Percentiles rank a stretch among this genome's conserved stretches.
Conservation (phyloP, 140 eudicot genomes). For the Oenanthe javanica region DNA sequence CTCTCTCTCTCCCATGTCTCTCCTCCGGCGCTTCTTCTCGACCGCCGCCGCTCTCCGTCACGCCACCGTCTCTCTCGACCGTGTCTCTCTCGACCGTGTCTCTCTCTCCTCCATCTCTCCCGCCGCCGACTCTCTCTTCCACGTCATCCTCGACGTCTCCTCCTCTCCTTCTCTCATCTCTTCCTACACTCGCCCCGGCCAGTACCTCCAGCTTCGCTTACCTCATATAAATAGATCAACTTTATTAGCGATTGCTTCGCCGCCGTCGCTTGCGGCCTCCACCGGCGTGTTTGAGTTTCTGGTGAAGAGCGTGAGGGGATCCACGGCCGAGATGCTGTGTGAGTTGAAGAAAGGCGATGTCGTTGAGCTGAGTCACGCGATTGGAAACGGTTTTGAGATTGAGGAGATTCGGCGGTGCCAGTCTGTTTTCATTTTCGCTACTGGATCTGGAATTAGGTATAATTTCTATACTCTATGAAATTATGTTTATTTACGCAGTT, state of each 20-base stretch:
- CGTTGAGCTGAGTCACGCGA: constrained; percentile 64
- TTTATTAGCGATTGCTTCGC: constrained; percentile 87
- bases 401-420: constrained; percentile 51
- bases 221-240: constrained; percentile 58
- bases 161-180: constrained; percentile 52
- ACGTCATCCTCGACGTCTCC: constrained; percentile 74
- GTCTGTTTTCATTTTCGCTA: constrained; percentile 75
- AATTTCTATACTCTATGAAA: not conserved
- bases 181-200: constrained; percentile 69
- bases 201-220: constrained; percentile 75
- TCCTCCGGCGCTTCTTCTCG: constrained; percentile 26
- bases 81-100: constrained; percentile 1
- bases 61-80: constrained; percentile 32
- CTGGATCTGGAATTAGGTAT: constrained; percentile 96
- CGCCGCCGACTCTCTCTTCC: constrained; percentile 86
- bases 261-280: constrained; percentile 49
- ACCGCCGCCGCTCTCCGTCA: constrained; percentile 31
- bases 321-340: constrained; percentile 88
- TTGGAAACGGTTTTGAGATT: constrained; percentile 70
- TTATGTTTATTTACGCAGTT: not conserved
- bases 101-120: constrained; percentile 22
- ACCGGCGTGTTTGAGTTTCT: constrained; percentile 72
- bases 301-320: constrained; percentile 68
- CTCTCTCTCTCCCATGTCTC: not conserved
- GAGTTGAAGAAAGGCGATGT: constrained; percentile 67